Evolutionary conservation across 805 yeast species (phyloP).

Genomic region (Wickerhamiella azyma): DNA sequence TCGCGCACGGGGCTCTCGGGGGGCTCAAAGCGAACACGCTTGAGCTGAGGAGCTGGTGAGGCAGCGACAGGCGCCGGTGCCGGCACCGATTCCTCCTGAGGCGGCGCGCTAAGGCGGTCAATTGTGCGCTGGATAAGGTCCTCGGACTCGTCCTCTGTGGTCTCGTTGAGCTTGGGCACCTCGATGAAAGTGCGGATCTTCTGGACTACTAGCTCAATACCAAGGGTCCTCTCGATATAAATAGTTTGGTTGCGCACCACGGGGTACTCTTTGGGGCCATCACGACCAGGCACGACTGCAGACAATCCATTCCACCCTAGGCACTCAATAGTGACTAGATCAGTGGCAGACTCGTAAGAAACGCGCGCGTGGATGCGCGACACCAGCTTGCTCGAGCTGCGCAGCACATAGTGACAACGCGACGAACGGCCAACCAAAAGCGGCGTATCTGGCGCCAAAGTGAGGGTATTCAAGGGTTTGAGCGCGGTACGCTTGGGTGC

Average conservation of each 20-base stretch:
- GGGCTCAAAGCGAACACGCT: too few species aligned
- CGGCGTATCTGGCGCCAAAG: conserved; percentile 17
- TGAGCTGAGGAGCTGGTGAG: too few species aligned
- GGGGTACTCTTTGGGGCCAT: conserved; percentile 29
- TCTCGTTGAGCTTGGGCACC: conserved; percentile 29
- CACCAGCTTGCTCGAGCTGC: conserved; percentile 38
- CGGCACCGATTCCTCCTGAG: not conserved
- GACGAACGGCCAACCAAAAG: conserved; percentile 58
- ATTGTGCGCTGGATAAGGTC: not conserved
- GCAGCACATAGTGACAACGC: conserved; percentile 38
- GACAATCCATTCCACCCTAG: conserved; percentile 72
- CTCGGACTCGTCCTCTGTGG: conserved; percentile 26
- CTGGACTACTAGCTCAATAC: conserved; percentile 55
- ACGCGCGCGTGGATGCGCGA: conserved; percentile 55
- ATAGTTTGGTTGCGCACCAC: conserved; percentile 52
- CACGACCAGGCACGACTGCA: conserved; percentile 43
- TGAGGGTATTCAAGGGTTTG: conserved; percentile 10
- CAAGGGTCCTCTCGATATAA: conserved; percentile 46
- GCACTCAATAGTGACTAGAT: conserved; percentile 46
- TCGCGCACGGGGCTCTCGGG: not conserved
- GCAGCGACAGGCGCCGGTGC: too few species aligned
- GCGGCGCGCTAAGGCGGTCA: not conserved
- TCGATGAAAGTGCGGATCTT: conserved; percentile 46
- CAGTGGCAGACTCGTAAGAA: conserved; percentile 29
- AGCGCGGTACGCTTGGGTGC: conserved; percentile 7